phyloP scores from a whole-genome alignment of 306 rosid genomes.

The Mucuna pruriens region DNA sequence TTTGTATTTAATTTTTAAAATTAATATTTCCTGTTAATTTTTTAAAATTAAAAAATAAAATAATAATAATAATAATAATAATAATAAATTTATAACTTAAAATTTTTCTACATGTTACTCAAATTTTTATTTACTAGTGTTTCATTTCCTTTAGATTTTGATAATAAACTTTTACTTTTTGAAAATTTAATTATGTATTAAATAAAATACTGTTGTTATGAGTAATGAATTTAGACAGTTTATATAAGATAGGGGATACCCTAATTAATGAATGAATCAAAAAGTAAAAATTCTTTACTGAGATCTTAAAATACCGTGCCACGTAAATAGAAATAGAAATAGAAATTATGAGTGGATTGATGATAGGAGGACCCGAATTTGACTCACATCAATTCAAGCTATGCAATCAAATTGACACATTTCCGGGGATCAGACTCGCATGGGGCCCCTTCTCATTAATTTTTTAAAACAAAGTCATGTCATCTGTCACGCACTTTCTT shows the following conservation, averaged over 20 bases:
- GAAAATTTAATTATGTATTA: not conserved
- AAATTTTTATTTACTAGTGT: too few relatives aligned
- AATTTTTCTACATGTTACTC: too few relatives aligned
- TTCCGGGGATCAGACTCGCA: not conserved
- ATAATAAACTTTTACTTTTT: not conserved
- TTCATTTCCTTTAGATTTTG: not conserved
- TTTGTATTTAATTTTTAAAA: not conserved
- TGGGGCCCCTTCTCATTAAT: not conserved
- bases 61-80: too few relatives aligned
- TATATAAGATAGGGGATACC: not conserved
- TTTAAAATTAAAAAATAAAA: too few relatives aligned
- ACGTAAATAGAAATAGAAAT: not conserved
- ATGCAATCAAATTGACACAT: not conserved
- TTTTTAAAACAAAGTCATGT: not conserved
- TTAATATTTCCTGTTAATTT: not conserved
- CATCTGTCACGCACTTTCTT: not conserved
- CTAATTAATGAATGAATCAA: too few relatives aligned
- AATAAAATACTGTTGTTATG: not conserved
- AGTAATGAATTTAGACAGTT: not conserved
- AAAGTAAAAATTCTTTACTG: not conserved
- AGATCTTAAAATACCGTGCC: not conserved
- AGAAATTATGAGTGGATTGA: not conserved
- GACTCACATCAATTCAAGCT: not conserved
- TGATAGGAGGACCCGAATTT: not conserved
- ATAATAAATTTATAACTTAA: too few relatives aligned